Base-by-base conservation (phyloP, 352 stramenopile genomes). In the Pythium myriotylum region DNA sequence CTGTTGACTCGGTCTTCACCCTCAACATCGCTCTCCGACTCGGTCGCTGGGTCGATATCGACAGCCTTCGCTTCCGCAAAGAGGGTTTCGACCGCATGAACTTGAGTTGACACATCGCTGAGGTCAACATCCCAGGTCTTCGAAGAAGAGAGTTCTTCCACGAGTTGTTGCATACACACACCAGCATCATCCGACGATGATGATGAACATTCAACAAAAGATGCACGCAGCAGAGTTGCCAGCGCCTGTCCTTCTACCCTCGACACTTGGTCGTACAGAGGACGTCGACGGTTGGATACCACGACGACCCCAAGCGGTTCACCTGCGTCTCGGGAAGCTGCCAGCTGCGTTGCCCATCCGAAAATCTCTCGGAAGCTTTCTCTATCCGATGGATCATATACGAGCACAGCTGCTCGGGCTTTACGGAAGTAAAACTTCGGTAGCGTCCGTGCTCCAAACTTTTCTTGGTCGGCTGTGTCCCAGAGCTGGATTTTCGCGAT, bases 401-500 rank as follows among this genome's bases (percentile, higher is more conserved):
- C 68, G 16, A 87, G 51, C 7, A 87, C 46, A 19, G 65, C 77
- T 8, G 70, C 77, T 16, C 68, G 52, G 2, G 77, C 74, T n/a
- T 62, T 62, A 7, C 77, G 74, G 33, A 75, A 84, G 58, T 81
- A 84, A 24, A 74, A 68, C 23, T 54, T 70, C 0, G 75, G 68
- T 16, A 87, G 63, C 32, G 54, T 43, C 32, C 54, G 41, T 13
- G 60, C 56, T 4, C 76, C 73, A 39, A 78, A 78, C 49, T 76
- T 70, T 32, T 83, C 73, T 46, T 87, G 77, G 2, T 68, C 65
- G 7, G 77, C 77, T 4, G 74, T 83, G 55, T 87, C 67, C 77
- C 77, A 87, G 2, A 87, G 58, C 39, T 84, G 74, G 20, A 87
- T 48, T 59, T 87, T 82, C 27, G 82, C 37, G 6, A 76, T 70